phyloP scores from a whole-genome alignment of 1,139 yeast genomes.

The Waltiozyma sp. region DNA sequence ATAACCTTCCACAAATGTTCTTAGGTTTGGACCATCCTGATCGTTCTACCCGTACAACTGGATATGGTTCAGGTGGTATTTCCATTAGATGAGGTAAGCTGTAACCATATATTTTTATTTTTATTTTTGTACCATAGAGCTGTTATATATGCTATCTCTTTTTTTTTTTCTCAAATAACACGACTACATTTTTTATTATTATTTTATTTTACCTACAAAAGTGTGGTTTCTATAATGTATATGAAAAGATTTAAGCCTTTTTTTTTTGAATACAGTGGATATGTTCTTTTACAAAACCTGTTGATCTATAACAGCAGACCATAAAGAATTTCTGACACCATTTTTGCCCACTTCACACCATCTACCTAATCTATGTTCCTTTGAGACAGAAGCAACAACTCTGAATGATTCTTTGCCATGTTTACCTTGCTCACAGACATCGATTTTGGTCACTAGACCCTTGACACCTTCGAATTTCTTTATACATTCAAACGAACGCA shows the following conservation, averaged over 20 bases:
- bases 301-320: slow-evolving; percentile 32
- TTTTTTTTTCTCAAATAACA: too few species aligned
- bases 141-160: too few species aligned
- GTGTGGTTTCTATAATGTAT: too few species aligned
- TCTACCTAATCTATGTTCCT: slow-evolving; percentile 83
- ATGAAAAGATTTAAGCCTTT: too few species aligned
- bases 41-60: slow-evolving; percentile 31
- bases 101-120: too few species aligned
- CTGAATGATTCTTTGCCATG: slow-evolving; percentile 38
- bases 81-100: slow-evolving; percentile 15
- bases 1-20: slow-evolving; percentile 25
- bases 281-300: slow-evolving; percentile 14
- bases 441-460: slow-evolving; percentile 67
- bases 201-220: too few species aligned
- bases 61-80: slow-evolving; percentile 20
- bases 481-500: slow-evolving; percentile 46
- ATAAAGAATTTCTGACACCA: slow-evolving; percentile 40
- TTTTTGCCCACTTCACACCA: slow-evolving; percentile 40
- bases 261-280: too few species aligned
- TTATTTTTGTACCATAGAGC: too few species aligned
- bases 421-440: slow-evolving; percentile 46
- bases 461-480: slow-evolving; percentile 48
- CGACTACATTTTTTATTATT: too few species aligned
- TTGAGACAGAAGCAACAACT: slow-evolving; percentile 58
- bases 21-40: slow-evolving; percentile 86